Conservation (phyloP, 345 rosid species). For the Carallia brachiata region DNA sequence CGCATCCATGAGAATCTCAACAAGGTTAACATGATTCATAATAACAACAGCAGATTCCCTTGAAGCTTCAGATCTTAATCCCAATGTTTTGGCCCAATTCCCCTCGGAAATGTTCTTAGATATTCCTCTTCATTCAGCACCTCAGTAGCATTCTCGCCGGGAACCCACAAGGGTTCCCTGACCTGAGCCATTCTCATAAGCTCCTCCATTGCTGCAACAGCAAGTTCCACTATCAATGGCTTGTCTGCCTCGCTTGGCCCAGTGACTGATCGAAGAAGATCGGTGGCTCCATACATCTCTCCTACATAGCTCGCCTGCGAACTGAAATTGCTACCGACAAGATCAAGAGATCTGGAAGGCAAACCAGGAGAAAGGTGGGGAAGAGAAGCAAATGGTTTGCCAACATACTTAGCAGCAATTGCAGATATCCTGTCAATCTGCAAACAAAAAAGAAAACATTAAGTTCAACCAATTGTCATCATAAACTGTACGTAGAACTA, state of each 20-base stretch:
- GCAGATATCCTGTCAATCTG: constrained; percentile 88
- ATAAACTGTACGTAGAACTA: too few species aligned
- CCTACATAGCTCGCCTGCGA: constrained; percentile 62
- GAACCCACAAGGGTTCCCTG: constrained; percentile 76
- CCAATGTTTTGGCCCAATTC: constrained; percentile 77
- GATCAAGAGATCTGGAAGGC: constrained; percentile 52
- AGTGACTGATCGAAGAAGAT: constrained; percentile 50
- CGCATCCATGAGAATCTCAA: constrained; percentile 97
- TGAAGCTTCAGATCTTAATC: constrained; percentile 79
- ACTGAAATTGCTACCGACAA: constrained; percentile 50
- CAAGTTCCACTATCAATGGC: constrained; percentile 86
- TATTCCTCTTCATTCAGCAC: constrained; percentile 76
- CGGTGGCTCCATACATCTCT: constrained; percentile 68
- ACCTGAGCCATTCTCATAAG: constrained; percentile 78
- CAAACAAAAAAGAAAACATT: background rate
- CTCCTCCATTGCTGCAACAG: constrained; percentile 96
- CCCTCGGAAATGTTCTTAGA: constrained; percentile 71
- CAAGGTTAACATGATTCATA: constrained; percentile 76
- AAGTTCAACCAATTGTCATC: background rate
- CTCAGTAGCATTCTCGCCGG: constrained; percentile 41
- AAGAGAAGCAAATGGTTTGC: constrained; percentile 61
- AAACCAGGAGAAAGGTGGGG: constrained; percentile 49
- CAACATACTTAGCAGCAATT: constrained; percentile 77
- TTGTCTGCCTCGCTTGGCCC: constrained; percentile 81
- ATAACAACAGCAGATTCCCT: constrained; percentile 79